Conservation (phyloP, 179 eudicot genomes). For the Beta lomatogona region DNA sequence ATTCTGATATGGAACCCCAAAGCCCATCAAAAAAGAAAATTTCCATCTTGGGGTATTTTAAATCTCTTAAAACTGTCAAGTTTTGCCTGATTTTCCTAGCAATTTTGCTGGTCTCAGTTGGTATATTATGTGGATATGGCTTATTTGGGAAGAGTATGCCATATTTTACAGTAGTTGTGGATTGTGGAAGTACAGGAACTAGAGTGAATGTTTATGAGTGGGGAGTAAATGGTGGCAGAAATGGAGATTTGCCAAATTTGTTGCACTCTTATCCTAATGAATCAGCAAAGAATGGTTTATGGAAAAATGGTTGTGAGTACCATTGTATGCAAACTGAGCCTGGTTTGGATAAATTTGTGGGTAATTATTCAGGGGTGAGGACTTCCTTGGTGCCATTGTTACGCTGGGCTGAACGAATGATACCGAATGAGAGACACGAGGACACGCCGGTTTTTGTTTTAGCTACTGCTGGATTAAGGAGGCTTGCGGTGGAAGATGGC, state of each 20-base stretch:
- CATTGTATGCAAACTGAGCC: conserved; percentile 88
- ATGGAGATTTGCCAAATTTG: conserved; percentile 52
- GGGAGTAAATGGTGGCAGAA: conserved; percentile 27
- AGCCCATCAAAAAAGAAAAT: conserved; percentile 58
- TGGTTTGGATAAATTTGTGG: conserved; percentile 72
- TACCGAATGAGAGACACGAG: conserved; percentile 51
- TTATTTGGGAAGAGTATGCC: conserved; percentile 26
- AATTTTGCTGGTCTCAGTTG: conserved; percentile 32
- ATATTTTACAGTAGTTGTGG: conserved; percentile 72
- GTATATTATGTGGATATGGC: conserved; percentile 29
- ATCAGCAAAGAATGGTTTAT: conserved; percentile 27
- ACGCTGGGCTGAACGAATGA: conserved; percentile 57
- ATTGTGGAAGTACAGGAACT: conserved; percentile 93
- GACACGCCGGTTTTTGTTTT: conserved; percentile 63
- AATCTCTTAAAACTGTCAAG: conserved; percentile 33
- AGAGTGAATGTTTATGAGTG: conserved; percentile 77
- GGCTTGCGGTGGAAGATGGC: conserved; percentile 44
- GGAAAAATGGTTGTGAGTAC: conserved; percentile 56
- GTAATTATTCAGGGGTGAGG: conserved; percentile 59
- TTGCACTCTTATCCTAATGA: conserved; percentile 66
- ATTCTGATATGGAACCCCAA: conserved; percentile 51
- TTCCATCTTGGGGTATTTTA: conserved; percentile 35
- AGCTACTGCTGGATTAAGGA: conserved; percentile 87
- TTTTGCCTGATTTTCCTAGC: conserved; percentile 33
- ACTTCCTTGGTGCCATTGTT: conserved; percentile 70